A percentile compares a stretch with the other conserved stretches of the same genome.
Evolutionary conservation across 1,284 basidiomycete genomes (phyloP).

Genomic region (Tremellales sp.): DNA sequence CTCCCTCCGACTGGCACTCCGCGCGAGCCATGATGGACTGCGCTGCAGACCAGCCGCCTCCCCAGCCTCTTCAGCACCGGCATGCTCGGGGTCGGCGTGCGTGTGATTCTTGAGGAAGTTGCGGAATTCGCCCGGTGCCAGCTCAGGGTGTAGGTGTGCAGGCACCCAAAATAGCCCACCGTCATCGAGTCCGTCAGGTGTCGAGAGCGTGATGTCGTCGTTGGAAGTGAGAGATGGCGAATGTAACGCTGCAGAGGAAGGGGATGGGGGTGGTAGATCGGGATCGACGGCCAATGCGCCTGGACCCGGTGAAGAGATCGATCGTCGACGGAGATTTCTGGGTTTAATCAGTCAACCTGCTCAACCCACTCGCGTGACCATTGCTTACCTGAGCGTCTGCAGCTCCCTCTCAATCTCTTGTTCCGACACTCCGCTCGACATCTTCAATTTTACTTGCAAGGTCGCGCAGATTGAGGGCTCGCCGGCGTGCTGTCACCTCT

Average conservation of each 20-base stretch:
- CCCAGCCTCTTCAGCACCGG: constrained; percentile 32
- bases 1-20: constrained; percentile 43
- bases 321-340: constrained; percentile 72
- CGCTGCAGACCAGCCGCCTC: constrained; percentile 28
- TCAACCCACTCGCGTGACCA: not conserved
- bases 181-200: constrained; percentile 36
- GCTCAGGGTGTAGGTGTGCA: constrained; percentile 90
- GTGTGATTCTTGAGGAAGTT: constrained; percentile 93
- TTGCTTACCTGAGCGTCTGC: constrained; percentile 60
- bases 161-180: constrained; percentile 88
- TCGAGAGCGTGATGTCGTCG: constrained; percentile 42
- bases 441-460: no score
- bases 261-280: constrained; percentile 62
- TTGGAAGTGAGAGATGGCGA: constrained; percentile 31
- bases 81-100: constrained; percentile 55
- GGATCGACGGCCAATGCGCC: constrained; percentile 78
- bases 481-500: no score
- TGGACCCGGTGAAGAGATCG: constrained; percentile 64
- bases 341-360: not conserved
- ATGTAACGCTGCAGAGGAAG: constrained; percentile 12
- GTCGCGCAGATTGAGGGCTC: no score
- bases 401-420: constrained; percentile 74
- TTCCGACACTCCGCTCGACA: constrained; percentile 2
- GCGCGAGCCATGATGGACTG: constrained; percentile 36
- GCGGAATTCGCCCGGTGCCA: constrained; percentile 92